Base-by-base conservation (phyloP, 1,284 basidiomycete species). In the Afroboletus lepidellus region DNA sequence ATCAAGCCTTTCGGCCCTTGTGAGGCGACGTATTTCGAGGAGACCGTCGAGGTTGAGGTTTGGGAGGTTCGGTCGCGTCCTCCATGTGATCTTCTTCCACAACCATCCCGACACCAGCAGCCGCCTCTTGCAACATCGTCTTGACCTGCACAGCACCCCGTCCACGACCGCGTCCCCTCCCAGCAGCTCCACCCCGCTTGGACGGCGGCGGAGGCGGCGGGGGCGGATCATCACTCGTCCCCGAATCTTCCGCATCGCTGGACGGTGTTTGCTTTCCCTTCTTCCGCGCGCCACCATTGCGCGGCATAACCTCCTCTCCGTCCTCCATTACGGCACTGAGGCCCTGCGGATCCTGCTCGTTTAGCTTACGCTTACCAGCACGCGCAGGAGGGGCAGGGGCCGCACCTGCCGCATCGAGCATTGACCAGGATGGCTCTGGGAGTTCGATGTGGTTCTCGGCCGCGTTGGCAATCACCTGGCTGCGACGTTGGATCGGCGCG, bases 401-500 rank as follows among this genome's bases (percentile, higher is more conserved):
- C 53, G 61, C 65, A 57, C 64, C 56, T 59, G 63, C 68, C 46
- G 50, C 44, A 33, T 58, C 61, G 7, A 70, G 57, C 57, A 70
- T 59, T 29, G 69, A 62, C 65, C 64, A 69, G 27, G 62, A 69
- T n/a, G 65, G 64, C 21, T 69, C 67, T 0, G 55, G 57, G 6
- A 65, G 56, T 2, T 37, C 46, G 0, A 58, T 38, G 8, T 60
- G 32, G 27, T 65, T 56, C 41, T 65, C 56, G 12, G 56, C 67
- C 23, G 69, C 70, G 5, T 75, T 67, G 13, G 73, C 69, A 6
- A 81, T 60, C 1, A 82, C 72, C 41, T 78, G 68, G 56, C 75
- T 75, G 3, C 78, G 75, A 29, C 81, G 76, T 56, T 76, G 76
- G 3, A 82, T 71, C 5, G 69, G 72, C 2, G 61, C 66, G 25